These are phyloP conservation scores for Phytophthora sp. DNA, from an alignment of 352 stramenopile genomes.

Conservation along the genomic window DNA sequence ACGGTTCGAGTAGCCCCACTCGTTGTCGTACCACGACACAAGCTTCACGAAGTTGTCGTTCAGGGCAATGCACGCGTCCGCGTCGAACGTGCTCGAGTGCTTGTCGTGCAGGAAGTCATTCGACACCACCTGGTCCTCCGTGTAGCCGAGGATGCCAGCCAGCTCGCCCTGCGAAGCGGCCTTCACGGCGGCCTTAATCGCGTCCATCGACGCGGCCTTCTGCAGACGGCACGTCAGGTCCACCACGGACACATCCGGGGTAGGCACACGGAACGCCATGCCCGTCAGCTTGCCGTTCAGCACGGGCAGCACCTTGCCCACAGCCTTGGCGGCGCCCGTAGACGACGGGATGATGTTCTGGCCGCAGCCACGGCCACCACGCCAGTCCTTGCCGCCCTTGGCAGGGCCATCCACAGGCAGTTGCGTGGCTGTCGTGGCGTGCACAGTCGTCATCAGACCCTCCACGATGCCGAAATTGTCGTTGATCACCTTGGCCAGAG, in stretches of 20 bases:
- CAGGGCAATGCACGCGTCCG: conserved; percentile 62
- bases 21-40: conserved; percentile 99
- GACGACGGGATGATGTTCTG: conserved; percentile 99
- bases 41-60: conserved; percentile 99
- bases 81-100: conserved; percentile 49
- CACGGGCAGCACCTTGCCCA: conserved; percentile 78
- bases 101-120: too few relatives aligned
- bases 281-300: conserved; percentile 93
- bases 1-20: conserved; percentile 98
- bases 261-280: conserved; percentile 93
- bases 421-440: conserved; percentile 98
- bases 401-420: conserved; percentile 97
- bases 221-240: conserved; percentile 86
- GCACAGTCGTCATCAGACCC: conserved; percentile 98
- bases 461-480: too few relatives aligned
- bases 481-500: too few relatives aligned
- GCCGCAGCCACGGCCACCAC: conserved; percentile 94
- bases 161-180: conserved; percentile 91
- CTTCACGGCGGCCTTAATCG: conserved; percentile 98
- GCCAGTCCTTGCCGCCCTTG: conserved; percentile 96
- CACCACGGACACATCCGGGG: conserved; percentile 89
- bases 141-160: conserved; percentile 98
- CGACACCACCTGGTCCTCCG: conserved; percentile 96
- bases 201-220: conserved; percentile 95
- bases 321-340: conserved; percentile 95